Evolutionary conservation across 2,329 filamentous ascomycete species (phyloP), one percentile per base, ranked within the genome.

Genomic region (Cladosporium cucumerinum): DNA sequence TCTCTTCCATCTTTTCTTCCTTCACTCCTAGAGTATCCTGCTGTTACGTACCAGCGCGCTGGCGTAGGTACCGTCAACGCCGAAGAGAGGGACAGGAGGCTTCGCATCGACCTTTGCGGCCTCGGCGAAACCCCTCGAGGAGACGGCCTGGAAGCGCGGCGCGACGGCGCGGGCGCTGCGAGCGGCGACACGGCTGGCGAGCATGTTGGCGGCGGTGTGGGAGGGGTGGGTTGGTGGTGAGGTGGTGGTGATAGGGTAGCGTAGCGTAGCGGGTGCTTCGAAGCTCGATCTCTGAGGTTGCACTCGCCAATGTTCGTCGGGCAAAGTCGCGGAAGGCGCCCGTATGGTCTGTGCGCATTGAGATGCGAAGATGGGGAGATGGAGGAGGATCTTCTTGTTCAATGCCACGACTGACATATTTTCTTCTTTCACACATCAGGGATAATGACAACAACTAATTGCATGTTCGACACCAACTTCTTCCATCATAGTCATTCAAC

Each of bases 11-110:
- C 43, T 23, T 12, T 12, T 63, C 55, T 65, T 61, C 63, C 57
- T 52, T 30, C 59, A n/a, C 12, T 65, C 12, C 46, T 34, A 11
- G 55, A 28, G 36, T 21, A 30, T 64, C 39, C 61, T 39, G 21
- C n/a, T 49, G 8, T 58, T 59, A 58, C 92, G 80, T 94, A 99
- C 95, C 89, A 99, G 86, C 84, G 95, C 95, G 83, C 90, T 93
- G 79, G 95, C 95, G 84, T 99, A 99, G 79, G 94, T 98, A 81
- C 95, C 95, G 82, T 98, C 95, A 78, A 99, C 84, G 74, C 95
- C 95, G 82, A 92, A 99, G 77, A 99, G 87, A 75, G 93, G 87
- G 78, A 97, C 85, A 72, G 95, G 95, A 75, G 94, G 88, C 85
- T 91, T 93, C 79, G 87, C 87, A 78, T 87, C 82, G 75, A 84